Evolutionary conservation across 106 monocot species (phyloP).

Genomic region (Dendrobium catenatum): DNA sequence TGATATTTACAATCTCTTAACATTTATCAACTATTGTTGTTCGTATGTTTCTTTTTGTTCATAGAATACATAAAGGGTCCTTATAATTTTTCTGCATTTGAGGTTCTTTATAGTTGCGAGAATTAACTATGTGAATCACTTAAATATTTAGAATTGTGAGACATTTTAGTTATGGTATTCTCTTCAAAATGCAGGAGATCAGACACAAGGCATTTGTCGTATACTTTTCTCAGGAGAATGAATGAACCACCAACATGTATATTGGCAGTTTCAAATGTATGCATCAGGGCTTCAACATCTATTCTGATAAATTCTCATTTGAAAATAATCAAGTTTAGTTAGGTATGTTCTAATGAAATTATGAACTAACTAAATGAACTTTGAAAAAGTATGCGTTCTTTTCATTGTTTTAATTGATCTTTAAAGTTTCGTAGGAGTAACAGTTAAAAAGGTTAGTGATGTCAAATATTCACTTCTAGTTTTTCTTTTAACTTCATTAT

Average conservation of each 20-base stretch:
- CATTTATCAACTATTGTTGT: not conserved
- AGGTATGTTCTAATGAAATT: conserved; percentile 1
- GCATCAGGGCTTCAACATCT: conserved; percentile 12
- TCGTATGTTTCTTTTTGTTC: not conserved
- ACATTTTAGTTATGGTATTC: not conserved
- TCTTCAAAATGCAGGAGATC: conserved; percentile 16
- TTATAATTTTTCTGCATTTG: not conserved
- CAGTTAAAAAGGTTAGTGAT: not conserved
- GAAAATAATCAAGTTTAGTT: not conserved
- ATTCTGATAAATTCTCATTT: conserved; percentile 5
- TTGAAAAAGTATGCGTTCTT: not conserved
- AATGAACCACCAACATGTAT: not conserved
- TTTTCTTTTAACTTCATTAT: not conserved
- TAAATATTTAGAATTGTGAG: not conserved
- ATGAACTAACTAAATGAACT: not conserved
- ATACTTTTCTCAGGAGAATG: conserved; percentile 1
- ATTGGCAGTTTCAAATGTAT: conserved; percentile 29
- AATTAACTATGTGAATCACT: not conserved
- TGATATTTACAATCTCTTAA: not conserved
- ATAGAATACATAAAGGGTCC: not conserved
- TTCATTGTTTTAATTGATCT: not conserved
- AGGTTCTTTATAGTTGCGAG: not conserved
- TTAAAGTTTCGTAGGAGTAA: not conserved
- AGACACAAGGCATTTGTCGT: conserved; percentile 8
- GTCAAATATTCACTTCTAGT: not conserved